phyloP scores from a whole-genome alignment of 2,329 filamentous ascomycete species.

The Xylariomycetidae sp. region DNA sequence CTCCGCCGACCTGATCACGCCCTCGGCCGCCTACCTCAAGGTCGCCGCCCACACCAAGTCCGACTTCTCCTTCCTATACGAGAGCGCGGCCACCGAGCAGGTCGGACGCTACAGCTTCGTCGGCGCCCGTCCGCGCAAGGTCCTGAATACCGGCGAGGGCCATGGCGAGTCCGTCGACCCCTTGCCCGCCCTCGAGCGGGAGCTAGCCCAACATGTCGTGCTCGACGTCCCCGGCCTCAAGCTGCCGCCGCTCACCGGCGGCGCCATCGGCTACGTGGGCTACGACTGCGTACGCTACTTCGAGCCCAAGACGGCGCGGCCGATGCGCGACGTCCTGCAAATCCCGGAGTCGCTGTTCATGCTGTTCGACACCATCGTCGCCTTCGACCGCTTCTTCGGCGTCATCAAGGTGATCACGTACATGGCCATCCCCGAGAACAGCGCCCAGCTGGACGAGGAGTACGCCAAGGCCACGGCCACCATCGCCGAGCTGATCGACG shows the following conservation, averaged over 20 bases:
- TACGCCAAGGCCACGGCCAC: constrained; percentile 63
- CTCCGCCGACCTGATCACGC: constrained; percentile 87
- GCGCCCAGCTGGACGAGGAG: constrained; percentile 42
- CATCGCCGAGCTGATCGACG: constrained; percentile 62
- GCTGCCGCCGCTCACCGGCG: constrained; percentile 81
- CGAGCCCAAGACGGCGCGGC: constrained; percentile 88
- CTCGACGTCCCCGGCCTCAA: constrained; percentile 75
- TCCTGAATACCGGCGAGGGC: constrained; percentile 80
- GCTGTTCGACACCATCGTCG: constrained; percentile 90
- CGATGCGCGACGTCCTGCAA: constrained; percentile 79
- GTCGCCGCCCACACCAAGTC: constrained; percentile 69
- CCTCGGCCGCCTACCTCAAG: constrained; percentile 92
- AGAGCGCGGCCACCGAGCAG: constrained; percentile 89
- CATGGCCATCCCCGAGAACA: constrained; percentile 55
- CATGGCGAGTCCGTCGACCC: constrained; percentile 83
- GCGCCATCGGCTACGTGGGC: constrained; percentile 92
- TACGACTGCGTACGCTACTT: constrained; percentile 98
- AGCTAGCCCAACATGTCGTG: constrained; percentile 73
- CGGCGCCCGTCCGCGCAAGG: constrained; percentile 71
- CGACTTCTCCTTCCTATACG: constrained; percentile 87
- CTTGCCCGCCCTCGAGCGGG: constrained; percentile 72
- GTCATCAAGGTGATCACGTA: constrained; percentile 93
- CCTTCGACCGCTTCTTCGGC: constrained; percentile 91
- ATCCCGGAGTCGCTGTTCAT: constrained; percentile 96
- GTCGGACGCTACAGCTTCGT: constrained; percentile 96